Base-by-base conservation (phyloP, 2,329 filamentous ascomycete genomes). In the Tolypocladium tundrense region DNA sequence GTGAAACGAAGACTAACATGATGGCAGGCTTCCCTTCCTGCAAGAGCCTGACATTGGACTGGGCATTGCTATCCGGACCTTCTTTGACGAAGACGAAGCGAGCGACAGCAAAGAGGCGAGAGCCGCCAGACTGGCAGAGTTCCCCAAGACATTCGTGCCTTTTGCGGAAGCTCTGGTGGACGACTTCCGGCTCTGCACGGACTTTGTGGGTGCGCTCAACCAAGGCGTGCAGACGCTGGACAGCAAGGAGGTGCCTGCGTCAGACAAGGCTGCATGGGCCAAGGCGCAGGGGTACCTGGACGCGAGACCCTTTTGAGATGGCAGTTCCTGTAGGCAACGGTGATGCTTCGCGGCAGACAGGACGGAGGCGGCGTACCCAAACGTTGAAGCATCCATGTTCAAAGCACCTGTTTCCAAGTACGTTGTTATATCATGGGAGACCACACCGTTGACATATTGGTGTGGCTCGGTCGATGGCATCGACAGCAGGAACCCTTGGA, bases 51-150 rank as follows among this genome's bases (percentile, higher is more conserved):
- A 92, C 66, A 87, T 90, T 53, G 87, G 85, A 14, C 79, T 94
- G 40, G 88, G 87, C 35, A 89, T 94, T 60, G 88, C 89, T 1
- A 84, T 91, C 45, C 90, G 91, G 72, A 90, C 88, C 10, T 90
- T 90, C 68, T 80, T 91, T 27, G 88, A 91, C 63, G 88, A 91
- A 59, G 77, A 91, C 54, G 80, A 83, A 55, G 78, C 80, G 24
- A 73, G 77, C 10, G 81, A 88, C 60, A 77, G 81, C 11, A 72
- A 72, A 3, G 77, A 81, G 56, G 67, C 73, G 57, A 76, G 77
- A 53, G 69, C 73, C 27, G 63, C 66, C 4, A 78, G 79, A 58
- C 77, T 80, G 59, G 61, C 71, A n/a, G 71, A 73, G 8, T 86
- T 86, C 66, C 78, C 80, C 2, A 68, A 67, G 55, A 76, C 70